phyloP scores from a whole-genome alignment of 176 grass and related monocot genomes.

The Aegilops sharonensis region DNA sequence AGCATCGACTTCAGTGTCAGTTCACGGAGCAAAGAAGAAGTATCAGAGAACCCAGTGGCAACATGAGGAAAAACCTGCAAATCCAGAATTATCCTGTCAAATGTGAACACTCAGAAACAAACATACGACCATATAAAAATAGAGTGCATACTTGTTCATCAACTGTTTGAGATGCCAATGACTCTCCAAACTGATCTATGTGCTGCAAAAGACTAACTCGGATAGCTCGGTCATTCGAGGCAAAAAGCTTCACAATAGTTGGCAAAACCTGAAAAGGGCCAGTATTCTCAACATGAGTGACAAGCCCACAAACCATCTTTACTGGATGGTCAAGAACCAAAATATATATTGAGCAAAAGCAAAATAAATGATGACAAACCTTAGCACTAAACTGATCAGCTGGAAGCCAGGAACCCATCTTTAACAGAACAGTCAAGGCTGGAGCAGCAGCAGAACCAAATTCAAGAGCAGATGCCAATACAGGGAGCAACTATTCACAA shows the following conservation, averaged over 20 bases:
- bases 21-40: constrained; percentile 83
- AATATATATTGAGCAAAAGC: constrained; percentile 1
- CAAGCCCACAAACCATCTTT: background rate
- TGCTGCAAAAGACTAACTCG: constrained; percentile 96
- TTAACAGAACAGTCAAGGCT: constrained; percentile 91
- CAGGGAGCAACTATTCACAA: constrained; percentile 77
- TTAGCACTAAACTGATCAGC: constrained; percentile 85
- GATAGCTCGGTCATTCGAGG: constrained; percentile 92
- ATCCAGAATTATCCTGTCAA: constrained; percentile 27
- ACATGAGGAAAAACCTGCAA: constrained; percentile 94
- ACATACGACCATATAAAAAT: background rate
- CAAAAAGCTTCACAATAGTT: constrained; percentile 97
- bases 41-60: constrained; percentile 98
- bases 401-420: constrained; percentile 95
- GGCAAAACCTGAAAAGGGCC: constrained; percentile 72
- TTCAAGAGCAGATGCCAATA: constrained; percentile 87
- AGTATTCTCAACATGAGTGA: constrained; percentile 19
- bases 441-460: constrained; percentile 97
- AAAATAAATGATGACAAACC: constrained; percentile 44
- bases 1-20: constrained; percentile 98
- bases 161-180: constrained; percentile 83
- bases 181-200: constrained; percentile 98
- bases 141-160: constrained; percentile 88
- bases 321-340: background rate
- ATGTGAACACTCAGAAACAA: constrained; percentile 18